Base-by-base conservation (phyloP, 2,329 filamentous ascomycete genomes). In the Capronia epimyces region DNA sequence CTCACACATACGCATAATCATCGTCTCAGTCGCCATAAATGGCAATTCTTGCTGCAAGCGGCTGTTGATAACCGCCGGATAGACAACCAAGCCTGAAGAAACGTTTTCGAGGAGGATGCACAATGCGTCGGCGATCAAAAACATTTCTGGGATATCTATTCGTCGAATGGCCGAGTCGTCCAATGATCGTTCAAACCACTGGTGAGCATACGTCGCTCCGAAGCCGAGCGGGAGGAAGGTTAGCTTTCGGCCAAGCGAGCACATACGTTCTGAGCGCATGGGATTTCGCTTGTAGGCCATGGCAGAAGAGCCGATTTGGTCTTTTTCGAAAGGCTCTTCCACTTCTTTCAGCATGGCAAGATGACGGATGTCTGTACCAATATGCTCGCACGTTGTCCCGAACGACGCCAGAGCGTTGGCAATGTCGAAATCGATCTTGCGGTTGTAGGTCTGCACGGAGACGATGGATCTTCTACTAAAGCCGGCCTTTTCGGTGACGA, bases 341-440 rank as follows among this genome's bases (percentile, higher is more conserved):
- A 93, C 74, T 68, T 94, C 88, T 75, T 95, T 94, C 70, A 82
- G 78, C 63, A 78, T 75, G 4, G 84, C 84, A 42, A 91, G 73
- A 64, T 87, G 83, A 43, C 86, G 77, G 59, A 93, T 86, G 62
- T 91, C 86, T 41, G 78, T 77, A 43, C 81, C 79, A 54, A 94
- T 90, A 53, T 84, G 81, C 64, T 87, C 79, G 43, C 82, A 86
- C 0, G 87, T 88, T n/a, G 87, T 78, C 20, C 87, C 89, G 45
- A 95, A 82, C 1, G 82, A 87, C 25, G 79, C 77, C 27, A 95
- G 74, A n/a, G 86, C 87, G 64, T 93, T 90, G 62, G 83, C 79
- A n/a, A 95, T 75, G 50, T 84, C 76, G 34, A 87, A 75, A 65
- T 96, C 89, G 48, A 95, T 83, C 71, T 93, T 93, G 56, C 88